Evolutionary conservation across 2,329 filamentous ascomycete species (phyloP).

Genomic region (Akanthomyces lecanii): DNA sequence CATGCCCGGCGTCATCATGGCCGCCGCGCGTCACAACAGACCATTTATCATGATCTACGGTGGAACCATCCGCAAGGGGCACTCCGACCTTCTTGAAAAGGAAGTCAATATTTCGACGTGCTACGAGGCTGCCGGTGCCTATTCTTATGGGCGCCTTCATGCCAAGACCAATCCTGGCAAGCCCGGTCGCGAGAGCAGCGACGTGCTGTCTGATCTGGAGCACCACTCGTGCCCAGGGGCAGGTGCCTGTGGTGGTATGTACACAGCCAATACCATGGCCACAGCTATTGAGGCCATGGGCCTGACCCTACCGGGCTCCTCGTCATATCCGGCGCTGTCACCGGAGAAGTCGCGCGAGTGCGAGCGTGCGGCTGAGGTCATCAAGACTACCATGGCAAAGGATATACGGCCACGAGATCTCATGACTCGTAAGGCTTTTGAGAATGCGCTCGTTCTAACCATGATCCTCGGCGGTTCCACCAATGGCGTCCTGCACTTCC

Average conservation of each 20-base stretch:
- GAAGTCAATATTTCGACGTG: constrained; percentile 85
- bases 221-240: constrained; percentile 59
- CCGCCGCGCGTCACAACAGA: constrained; percentile 83
- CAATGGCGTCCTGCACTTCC: constrained; percentile 82
- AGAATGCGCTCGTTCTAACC: constrained; percentile 85
- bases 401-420: constrained; percentile 79
- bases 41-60: constrained; percentile 96
- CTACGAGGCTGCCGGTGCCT: constrained; percentile 83
- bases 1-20: constrained; percentile 92
- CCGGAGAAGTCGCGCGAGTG: constrained; percentile 86
- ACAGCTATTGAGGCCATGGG: constrained; percentile 81
- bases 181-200: constrained; percentile 63
- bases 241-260: constrained; percentile 73
- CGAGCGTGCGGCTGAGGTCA: constrained; percentile 72
- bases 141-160: constrained; percentile 71
- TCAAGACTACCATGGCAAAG: constrained; percentile 73
- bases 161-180: constrained; percentile 60
- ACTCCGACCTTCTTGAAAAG: constrained; percentile 69
- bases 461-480: constrained; percentile 90
- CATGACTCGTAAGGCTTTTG: constrained; percentile 74
- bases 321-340: constrained; percentile 73
- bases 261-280: constrained; percentile 82
- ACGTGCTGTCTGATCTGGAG: constrained; percentile 82
- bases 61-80: constrained; percentile 84
- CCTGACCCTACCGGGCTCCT: constrained; percentile 75